Base-by-base conservation (phyloP, 2,329 filamentous ascomycete genomes). In the Rhynchosporium graminicola region DNA sequence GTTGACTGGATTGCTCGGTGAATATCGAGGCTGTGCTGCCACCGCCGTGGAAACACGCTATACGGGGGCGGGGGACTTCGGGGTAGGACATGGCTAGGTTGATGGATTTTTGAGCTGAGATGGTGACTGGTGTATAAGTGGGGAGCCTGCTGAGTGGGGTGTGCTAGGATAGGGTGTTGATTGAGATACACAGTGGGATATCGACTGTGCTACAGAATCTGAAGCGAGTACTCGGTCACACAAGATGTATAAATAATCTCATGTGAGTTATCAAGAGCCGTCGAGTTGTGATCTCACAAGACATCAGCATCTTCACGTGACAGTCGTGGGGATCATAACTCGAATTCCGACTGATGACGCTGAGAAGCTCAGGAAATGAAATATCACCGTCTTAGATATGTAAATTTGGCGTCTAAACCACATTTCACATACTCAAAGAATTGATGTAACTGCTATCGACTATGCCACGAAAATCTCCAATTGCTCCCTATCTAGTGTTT, bases 11-110 rank as follows among this genome's bases (percentile, higher is more conserved):
- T 51, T 69, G 67, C 3, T 65, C 42, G 3, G 42, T 31, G 59
- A 61, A 69, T 36, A 69, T 69, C 4, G 63, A 45, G 47, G 63
- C 57, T 4, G 65, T 63, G 42, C 66, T 68, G 26, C 67, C 67
- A 31, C 66, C 67, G 48, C 67, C 67, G 54, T 69, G 67, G 62
- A 68, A 69, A 54, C 66, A 69, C 40, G 67, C 67, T 29, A 69
- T 65, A 3, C 66, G 62, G 45, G 66, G 67, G 29, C 59, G 60
- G 4, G 62, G 51, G n/a, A 51, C 59, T 57, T 13, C 13, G 12
- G 43, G 55, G 55, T 47, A 57, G 6, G 55, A 57, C 55, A 57
- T 57, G 4, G 46, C 20, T n/a, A 15, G 4, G 15, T 15, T 12
- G 40, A 42, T 42, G 4, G 40, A 9, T 42, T 9, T 42, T 15